Base-by-base conservation (phyloP, 257 asterid genomes). In the Solanum appendiculatum region DNA sequence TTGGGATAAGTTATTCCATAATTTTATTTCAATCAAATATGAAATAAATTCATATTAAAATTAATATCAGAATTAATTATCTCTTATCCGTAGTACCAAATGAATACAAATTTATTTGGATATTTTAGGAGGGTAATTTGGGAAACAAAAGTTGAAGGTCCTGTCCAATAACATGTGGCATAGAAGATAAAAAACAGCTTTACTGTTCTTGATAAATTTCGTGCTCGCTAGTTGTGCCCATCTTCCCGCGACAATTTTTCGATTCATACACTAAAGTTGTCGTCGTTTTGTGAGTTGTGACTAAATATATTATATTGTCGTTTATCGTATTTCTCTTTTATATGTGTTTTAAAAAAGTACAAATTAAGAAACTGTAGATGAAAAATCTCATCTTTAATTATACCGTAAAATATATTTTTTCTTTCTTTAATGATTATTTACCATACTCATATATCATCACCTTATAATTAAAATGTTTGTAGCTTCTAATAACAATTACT, bases 201-300 rank as follows among this genome's bases (percentile, higher is more conserved):
- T 93, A 93, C 86, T 37, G 87, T 20, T 2, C 85, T 42, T 54
- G 88, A 86, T 78, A 66, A 42, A 86, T 86, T 84, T 86, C 39
- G 44, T 69, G 88, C 91, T 91, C 87, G 92, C 93, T 90, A 91
- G 78, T 88, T 89, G 93, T 88, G 91, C 91, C 63, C 93, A 64
- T 63, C 60, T 39, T 83, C 77, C 86, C 80, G 86, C 63, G 33
- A 39, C 33, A 37, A 84, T 25, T 78, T 84, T 86, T 87, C 89
- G 90, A 88, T 60, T 87, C 85, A 69, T 88, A 86, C 88, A 82
- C 48, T 54, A 63, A 87, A 63, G 64, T 54, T 64, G 51, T 66
- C 78, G 89, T 90, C 89, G 87, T 83, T 60, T 63, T n/a, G n/a
- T n/a, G n/a, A 82, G 9, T 40, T 9, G 20, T 31, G 14, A 0